These are phyloP conservation scores for Xenosphaeropsis pyriputrescens DNA, from an alignment of 2,329 filamentous ascomycete genomes.

Conservation along the genomic window DNA sequence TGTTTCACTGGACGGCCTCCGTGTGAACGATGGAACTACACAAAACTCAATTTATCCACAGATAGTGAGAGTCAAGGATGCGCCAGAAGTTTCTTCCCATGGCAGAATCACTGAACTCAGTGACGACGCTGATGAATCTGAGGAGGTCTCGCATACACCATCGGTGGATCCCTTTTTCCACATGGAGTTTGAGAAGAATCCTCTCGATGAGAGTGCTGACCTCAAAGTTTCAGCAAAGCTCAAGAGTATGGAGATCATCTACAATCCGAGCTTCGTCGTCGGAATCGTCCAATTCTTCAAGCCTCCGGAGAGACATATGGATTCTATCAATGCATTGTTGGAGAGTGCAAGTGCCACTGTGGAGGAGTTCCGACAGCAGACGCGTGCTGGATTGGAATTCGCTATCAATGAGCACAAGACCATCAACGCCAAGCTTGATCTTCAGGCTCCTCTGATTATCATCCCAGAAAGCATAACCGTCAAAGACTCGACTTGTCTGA, in stretches of 20 bases:
- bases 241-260: constrained; percentile 92
- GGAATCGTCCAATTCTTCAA: constrained; percentile 92
- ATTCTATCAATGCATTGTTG: constrained; percentile 91
- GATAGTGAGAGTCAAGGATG: constrained; percentile 91
- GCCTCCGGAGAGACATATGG: constrained; percentile 93
- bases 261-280: constrained; percentile 87
- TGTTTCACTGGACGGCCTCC: constrained; percentile 78
- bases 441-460: constrained; percentile 92
- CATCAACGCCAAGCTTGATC: constrained; percentile 86
- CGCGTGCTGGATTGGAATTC: constrained; percentile 87
- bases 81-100: constrained; percentile 43
- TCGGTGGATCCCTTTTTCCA: constrained; percentile 75
- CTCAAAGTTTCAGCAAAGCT: constrained; percentile 80
- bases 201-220: constrained; percentile 82
- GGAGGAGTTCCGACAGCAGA: constrained; percentile 88
- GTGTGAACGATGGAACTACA: constrained; percentile 92
- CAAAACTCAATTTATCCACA: constrained; percentile 83
- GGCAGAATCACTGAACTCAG: constrained; percentile 13
- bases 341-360: constrained; percentile 92
- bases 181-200: constrained; percentile 86
- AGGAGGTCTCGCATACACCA: constrained; percentile 22
- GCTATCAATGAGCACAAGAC: constrained; percentile 97
- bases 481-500: constrained; percentile 70
- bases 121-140: constrained; percentile 22
- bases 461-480: constrained; percentile 84